phyloP scores from a whole-genome alignment of 2,329 filamentous ascomycete genomes.

The Ambrosiella beaveri region DNA sequence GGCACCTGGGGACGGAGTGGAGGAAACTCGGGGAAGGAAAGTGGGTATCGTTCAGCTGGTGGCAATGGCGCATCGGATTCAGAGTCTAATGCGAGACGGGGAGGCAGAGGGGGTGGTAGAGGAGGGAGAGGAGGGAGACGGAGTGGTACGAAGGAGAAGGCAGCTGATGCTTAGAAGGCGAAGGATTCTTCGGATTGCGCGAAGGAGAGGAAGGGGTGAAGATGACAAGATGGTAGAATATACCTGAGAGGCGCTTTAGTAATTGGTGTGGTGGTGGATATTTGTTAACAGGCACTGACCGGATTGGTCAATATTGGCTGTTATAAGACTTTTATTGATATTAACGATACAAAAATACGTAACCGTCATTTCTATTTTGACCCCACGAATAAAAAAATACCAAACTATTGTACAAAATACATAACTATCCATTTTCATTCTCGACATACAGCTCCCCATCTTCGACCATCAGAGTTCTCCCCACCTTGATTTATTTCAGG shows the following conservation, averaged over 20 bases:
- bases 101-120: constrained; percentile 38
- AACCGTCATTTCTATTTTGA: too few relatives aligned
- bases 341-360: neutral
- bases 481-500: constrained; percentile 3
- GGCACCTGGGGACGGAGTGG: constrained; percentile 50
- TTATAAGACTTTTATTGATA: neutral
- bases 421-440: too few relatives aligned
- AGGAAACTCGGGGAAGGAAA: constrained; percentile 42
- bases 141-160: constrained; percentile 42
- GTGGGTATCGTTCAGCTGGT: constrained; percentile 71
- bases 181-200: constrained; percentile 17
- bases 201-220: neutral
- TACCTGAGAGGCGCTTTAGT: neutral
- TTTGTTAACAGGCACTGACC: neutral
- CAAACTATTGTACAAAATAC: too few relatives aligned
- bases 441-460: neutral
- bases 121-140: constrained; percentile 33
- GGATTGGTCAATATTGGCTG: neutral
- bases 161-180: constrained; percentile 35
- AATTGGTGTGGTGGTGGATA: neutral
- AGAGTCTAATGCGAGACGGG: constrained; percentile 35
- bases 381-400: too few relatives aligned
- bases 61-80: constrained; percentile 49
- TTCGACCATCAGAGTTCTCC: neutral
- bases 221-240: neutral